Conservation (phyloP, 106 monocot genomes). For the Apostasia ramifera region DNA sequence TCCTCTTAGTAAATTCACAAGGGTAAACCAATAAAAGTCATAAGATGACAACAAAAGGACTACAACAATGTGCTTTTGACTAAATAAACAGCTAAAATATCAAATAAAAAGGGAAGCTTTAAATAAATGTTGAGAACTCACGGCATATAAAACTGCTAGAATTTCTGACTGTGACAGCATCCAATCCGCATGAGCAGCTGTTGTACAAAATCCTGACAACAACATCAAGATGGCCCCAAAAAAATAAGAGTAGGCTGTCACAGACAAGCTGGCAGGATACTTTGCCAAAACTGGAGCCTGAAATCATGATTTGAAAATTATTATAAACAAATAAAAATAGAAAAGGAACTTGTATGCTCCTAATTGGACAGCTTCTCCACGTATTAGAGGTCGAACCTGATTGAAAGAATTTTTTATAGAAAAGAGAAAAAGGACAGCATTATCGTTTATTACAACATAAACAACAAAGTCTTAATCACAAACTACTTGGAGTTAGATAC, state of each 20-base stretch:
- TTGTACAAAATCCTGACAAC: constrained; percentile 64
- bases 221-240: constrained; percentile 83
- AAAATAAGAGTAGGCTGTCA: constrained; percentile 92
- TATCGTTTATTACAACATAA: too few species aligned
- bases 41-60: background rate
- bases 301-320: constrained; percentile 5
- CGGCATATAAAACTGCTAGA: constrained; percentile 78
- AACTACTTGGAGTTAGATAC: too few species aligned
- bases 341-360: background rate
- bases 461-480: too few species aligned
- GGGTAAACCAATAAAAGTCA: background rate
- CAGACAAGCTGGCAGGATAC: constrained; percentile 73
- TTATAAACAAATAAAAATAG: constrained; percentile 5
- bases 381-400: too few species aligned
- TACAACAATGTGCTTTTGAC: background rate
- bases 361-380: too few species aligned
- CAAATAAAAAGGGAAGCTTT: background rate
- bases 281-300: constrained; percentile 87
- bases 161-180: constrained; percentile 58
- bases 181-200: constrained; percentile 56
- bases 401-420: too few species aligned
- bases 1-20: too few species aligned
- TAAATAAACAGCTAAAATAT: background rate
- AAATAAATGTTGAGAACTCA: constrained; percentile 34
- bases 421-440: too few species aligned